Percentiles rank a stretch among this genome's conserved stretches.
Conservation (phyloP, 1,139 yeast genomes). For the Saccharomyces hybrid region DNA sequence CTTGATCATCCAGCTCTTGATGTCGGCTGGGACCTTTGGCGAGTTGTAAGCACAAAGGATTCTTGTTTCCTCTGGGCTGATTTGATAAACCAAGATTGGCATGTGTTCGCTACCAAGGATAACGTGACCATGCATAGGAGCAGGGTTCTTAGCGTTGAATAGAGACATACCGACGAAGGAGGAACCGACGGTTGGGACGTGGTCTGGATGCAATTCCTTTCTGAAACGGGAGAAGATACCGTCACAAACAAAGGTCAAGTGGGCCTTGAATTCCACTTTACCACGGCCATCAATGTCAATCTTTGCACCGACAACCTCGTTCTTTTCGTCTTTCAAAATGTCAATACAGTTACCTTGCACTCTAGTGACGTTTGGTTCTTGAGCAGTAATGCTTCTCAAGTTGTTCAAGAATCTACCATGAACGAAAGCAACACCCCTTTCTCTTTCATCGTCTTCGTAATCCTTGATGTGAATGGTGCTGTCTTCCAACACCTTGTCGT, state of each 20-base stretch:
- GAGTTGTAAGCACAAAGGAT: conserved; percentile 84
- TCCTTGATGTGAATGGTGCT: conserved; percentile 40
- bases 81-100: conserved; percentile 83
- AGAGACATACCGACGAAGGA: conserved; percentile 82
- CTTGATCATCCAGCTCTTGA: conserved; percentile 51
- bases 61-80: conserved; percentile 75
- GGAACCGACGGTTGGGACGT: conserved; percentile 63
- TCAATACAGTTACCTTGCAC: conserved; percentile 75
- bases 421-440: conserved; percentile 79
- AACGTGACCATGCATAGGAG: conserved; percentile 79
- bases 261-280: conserved; percentile 42
- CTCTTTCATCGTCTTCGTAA: conserved; percentile 57
- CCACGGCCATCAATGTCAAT: conserved; percentile 37
- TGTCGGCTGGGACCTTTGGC: conserved; percentile 62
- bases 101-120: conserved; percentile 71
- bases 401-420: conserved; percentile 84
- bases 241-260: conserved; percentile 75
- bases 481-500: conserved; percentile 47
- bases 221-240: conserved; percentile 94
- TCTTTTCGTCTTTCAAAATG: conserved; percentile 46
- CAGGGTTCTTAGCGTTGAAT: conserved; percentile 64
- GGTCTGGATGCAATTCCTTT: conserved; percentile 51
- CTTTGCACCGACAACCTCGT: conserved; percentile 61
- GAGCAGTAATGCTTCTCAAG: conserved; percentile 61
- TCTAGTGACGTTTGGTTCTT: conserved; percentile 64